Evolutionary conservation across 495 filamentous ascomycete species (phyloP).

Genomic region (Apodospora peruviana): DNA sequence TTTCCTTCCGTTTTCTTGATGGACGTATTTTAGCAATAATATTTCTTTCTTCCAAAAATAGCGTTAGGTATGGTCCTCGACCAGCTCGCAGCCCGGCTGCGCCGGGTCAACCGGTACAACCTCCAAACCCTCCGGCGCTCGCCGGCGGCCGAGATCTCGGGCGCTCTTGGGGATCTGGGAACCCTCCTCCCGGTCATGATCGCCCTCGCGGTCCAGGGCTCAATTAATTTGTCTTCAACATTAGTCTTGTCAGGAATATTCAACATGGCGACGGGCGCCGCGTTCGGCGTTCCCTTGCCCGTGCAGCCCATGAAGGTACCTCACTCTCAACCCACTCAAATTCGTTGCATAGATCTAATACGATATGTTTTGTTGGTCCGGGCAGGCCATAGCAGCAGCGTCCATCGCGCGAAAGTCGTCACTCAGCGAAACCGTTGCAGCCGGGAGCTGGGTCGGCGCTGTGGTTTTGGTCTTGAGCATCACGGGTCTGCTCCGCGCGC

Average conservation of each 20-base stretch:
- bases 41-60: too few species aligned
- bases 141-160: constrained; percentile 79
- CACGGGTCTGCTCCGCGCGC: constrained; percentile 67
- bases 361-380: too few species aligned
- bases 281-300: constrained; percentile 81
- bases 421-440: constrained; percentile 64
- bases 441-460: constrained; percentile 68
- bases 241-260: constrained; percentile 81
- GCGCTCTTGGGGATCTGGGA: constrained; percentile 84
- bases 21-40: too few species aligned
- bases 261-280: constrained; percentile 74
- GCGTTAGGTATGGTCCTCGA: neutral
- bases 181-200: constrained; percentile 87
- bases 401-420: constrained; percentile 63
- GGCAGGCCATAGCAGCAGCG: constrained; percentile 79
- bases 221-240: constrained; percentile 75
- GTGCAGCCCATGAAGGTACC: constrained; percentile 76
- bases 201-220: constrained; percentile 66
- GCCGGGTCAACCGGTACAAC: constrained; percentile 38
- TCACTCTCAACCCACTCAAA: constrained; percentile 9
- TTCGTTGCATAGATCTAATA: too few species aligned
- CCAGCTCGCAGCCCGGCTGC: constrained; percentile 9
- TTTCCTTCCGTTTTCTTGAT: too few species aligned
- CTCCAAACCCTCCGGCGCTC: constrained; percentile 35
- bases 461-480: constrained; percentile 70